Base-by-base conservation (phyloP, 768 basidiomycete genomes). In the Russula griseocarnosa region DNA sequence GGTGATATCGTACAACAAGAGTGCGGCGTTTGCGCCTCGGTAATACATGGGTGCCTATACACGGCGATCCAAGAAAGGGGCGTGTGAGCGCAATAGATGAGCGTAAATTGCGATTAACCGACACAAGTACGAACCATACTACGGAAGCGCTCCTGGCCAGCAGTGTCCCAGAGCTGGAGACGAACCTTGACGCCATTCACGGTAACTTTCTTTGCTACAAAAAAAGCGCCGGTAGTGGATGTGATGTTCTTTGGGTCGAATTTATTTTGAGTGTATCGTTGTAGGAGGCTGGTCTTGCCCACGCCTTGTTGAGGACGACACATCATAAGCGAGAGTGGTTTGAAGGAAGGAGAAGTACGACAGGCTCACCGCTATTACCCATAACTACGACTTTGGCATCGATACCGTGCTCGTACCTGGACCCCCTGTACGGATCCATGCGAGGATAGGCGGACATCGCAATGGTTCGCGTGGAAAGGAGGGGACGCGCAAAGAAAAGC, bases 341-440 rank as follows among this genome's bases (percentile, higher is more conserved):
- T 49, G 16, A 22, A 24, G 1, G 44, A 49, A 50, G 9, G 34
- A 22, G 52, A 59, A 18, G 38, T 66, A 49, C 60, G 53, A 62
- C 53, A 40, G 56, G 70, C 80, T 63, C 60, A 82, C 83, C 83
- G 70, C 79, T 80, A 76, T 89, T 93, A 79, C 90, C 92, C 89
- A 94, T 92, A 71, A 96, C 85, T 73, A 96, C 93, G 74, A 95
- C 91, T 84, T 95, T 95, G 74, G 90, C 90, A 80, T 96, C 93
- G 75, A 95, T 82, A 70, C 89, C 89, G 69, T 87, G 86, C 72
- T 92, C 90, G 74, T 86, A 90, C 76, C 85, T 81, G 73, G 85
- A 81, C 74, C 82, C 75, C 57, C 80, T 76, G 75, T 87, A 88
- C 55, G 85, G 86, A 75, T 88, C 86, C 78, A 85, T 79, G 72